phyloP scores from a whole-genome alignment of 345 rosid species.

The Eucalyptus polybractea region DNA sequence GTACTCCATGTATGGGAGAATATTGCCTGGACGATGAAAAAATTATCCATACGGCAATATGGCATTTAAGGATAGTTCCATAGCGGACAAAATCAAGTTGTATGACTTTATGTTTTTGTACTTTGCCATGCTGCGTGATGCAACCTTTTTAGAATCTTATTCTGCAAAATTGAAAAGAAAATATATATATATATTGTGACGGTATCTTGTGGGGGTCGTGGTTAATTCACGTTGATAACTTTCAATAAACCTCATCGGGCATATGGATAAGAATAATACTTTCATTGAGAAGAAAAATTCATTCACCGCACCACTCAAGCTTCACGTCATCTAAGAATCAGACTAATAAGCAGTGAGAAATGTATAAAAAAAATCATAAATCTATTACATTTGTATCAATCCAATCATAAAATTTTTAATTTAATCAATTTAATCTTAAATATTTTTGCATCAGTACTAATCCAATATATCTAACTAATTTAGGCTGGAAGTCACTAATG shows the following conservation, averaged over 20 bases:
- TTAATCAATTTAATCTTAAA: no score
- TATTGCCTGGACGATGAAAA: neutral
- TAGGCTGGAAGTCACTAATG: rapidly evolving
- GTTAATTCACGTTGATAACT: neutral
- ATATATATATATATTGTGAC: neutral
- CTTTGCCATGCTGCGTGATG: neutral
- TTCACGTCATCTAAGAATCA: neutral
- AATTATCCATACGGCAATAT: neutral
- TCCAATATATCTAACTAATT: no score
- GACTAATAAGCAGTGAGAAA: neutral
- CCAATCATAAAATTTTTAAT: no score
- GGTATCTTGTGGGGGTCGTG: neutral
- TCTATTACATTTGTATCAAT: no score
- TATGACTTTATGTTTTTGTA: neutral
- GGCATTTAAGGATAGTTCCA: neutral
- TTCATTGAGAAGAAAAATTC: neutral
- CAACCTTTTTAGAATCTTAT: neutral
- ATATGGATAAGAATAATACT: neutral
- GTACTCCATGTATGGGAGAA: neutral
- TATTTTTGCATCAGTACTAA: no score
- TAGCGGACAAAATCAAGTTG: neutral
- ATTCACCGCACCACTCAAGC: neutral
- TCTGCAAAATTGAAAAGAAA: neutral
- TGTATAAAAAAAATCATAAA: no score
- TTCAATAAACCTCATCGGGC: neutral